Percentiles rank a stretch among this genome's conserved stretches.
These are phyloP conservation scores for Lycium ferocissimum DNA, from an alignment of 257 asterid species.

Conservation along the genomic window DNA sequence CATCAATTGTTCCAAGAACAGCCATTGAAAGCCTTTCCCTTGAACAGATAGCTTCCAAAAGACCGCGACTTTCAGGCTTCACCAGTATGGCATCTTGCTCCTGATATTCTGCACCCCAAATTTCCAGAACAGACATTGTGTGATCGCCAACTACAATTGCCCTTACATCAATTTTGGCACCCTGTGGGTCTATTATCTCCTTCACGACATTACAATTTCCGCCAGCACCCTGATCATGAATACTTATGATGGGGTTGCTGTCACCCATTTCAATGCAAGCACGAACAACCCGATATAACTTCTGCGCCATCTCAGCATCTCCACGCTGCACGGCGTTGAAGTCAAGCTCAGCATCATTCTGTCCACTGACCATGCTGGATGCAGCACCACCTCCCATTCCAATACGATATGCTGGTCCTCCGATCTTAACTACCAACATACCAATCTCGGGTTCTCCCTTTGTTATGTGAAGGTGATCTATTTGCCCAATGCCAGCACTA, in stretches of 20 bases:
- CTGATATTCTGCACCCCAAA: conserved; percentile 99
- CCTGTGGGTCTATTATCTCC: conserved; percentile 78
- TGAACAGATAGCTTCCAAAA: conserved; percentile 69
- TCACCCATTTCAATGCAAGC: conserved; percentile 92
- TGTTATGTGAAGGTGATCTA: conserved; percentile 72
- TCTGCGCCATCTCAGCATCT: conserved; percentile 96
- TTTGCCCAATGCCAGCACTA: conserved; percentile 95
- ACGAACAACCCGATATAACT: conserved; percentile 86
- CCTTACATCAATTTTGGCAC: conserved; percentile 86
- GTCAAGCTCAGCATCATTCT: conserved; percentile 90
- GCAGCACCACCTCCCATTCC: conserved; percentile 99
- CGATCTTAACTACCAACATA: conserved; percentile 93
- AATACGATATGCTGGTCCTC: conserved; percentile 96
- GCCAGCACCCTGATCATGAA: conserved; percentile 94
- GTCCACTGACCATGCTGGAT: conserved; percentile 99
- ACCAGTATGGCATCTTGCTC: conserved; percentile 97
- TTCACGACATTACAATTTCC: conserved; percentile 79
- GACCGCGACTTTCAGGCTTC: conserved; percentile 71
- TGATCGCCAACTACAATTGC: conserved; percentile 85
- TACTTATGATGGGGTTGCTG: conserved; percentile 82
- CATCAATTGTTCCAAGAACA: conserved; percentile 81
- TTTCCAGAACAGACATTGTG: conserved; percentile 91
- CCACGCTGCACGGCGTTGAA: conserved; percentile 88
- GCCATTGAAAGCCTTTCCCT: conserved; percentile 97
- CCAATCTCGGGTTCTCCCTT: conserved; percentile 92